A percentile compares a stretch with the other conserved stretches of the same genome.
Evolutionary conservation across 2,329 filamentous ascomycete species (phyloP).

Genomic region (Grosmannia huntii): DNA sequence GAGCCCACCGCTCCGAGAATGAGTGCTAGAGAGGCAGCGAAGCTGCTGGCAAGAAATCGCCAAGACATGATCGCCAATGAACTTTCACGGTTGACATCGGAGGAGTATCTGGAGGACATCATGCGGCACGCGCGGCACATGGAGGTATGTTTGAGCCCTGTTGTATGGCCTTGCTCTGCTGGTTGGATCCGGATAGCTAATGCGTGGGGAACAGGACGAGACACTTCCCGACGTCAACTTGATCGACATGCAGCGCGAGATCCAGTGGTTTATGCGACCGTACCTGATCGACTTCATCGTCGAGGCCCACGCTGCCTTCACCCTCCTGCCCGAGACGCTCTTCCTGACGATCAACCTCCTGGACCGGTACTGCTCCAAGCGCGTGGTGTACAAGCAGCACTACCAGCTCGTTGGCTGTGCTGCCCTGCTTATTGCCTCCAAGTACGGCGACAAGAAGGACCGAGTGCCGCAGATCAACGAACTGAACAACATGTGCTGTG

Average conservation of each 20-base stretch:
- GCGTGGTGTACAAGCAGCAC: constrained; percentile 97
- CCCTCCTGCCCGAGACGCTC: constrained; percentile 83
- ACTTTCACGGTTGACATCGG: constrained; percentile 69
- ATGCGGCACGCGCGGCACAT: constrained; percentile 89
- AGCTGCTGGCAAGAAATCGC: constrained; percentile 65
- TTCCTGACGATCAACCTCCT: constrained; percentile 95
- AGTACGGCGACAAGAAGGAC: constrained; percentile 98
- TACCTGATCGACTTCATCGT: constrained; percentile 97
- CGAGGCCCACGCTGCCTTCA: constrained; percentile 91
- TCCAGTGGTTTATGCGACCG: constrained; percentile 98
- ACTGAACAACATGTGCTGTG: constrained; percentile 98
- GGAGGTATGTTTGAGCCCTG: constrained; percentile 47
- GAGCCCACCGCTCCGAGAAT: constrained; percentile 41
- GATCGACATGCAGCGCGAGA: constrained; percentile 98
- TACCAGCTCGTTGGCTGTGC: constrained; percentile 97
- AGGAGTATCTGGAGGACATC: constrained; percentile 90
- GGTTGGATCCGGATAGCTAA: background rate
- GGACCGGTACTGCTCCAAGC: constrained; percentile 93
- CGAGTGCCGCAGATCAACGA: constrained; percentile 95
- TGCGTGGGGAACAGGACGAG: constrained; percentile 41
- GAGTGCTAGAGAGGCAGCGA: constrained; percentile 61
- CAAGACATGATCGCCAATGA: constrained; percentile 85
- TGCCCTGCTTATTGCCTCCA: constrained; percentile 88
- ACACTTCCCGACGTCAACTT: constrained; percentile 92
- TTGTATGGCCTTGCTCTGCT: background rate